phyloP scores from a whole-genome alignment of 2,329 filamentous ascomycete genomes.

The Incumbomyces delicatus region DNA sequence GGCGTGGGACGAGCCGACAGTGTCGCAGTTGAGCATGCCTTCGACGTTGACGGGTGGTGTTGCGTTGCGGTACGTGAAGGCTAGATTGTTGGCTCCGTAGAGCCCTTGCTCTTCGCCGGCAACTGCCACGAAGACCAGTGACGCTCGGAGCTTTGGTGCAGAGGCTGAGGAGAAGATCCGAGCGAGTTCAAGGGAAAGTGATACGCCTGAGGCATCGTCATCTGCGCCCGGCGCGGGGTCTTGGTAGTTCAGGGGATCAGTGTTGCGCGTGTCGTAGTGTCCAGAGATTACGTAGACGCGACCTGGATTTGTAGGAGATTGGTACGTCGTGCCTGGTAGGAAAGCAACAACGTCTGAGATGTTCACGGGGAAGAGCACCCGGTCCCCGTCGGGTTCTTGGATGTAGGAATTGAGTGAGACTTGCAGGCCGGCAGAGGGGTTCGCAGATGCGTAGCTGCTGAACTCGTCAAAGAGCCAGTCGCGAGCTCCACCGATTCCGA shows the following conservation, averaged over 20 bases:
- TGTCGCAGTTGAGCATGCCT: conserved; percentile 50
- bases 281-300: conserved; percentile 46
- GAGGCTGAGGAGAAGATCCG: conserved; percentile 35
- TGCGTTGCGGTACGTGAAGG: conserved; percentile 43
- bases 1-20: conserved; percentile 43
- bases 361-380: conserved; percentile 42
- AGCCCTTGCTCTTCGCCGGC: conserved; percentile 50
- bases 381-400: conserved; percentile 34
- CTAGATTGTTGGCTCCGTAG: conserved; percentile 43
- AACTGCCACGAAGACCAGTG: conserved; percentile 48
- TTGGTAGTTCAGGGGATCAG: conserved; percentile 42
- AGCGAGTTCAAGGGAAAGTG: conserved; percentile 47
- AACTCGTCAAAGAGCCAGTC: conserved; percentile 48
- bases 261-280: conserved; percentile 46
- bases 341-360: conserved; percentile 47
- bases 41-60: conserved; percentile 41
- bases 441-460: conserved; percentile 36
- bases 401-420: conserved; percentile 44
- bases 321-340: conserved; percentile 34
- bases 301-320: conserved; percentile 29
- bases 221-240: conserved; percentile 48
- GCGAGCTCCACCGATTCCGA: conserved; percentile 47
- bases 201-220: conserved; percentile 48
- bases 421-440: conserved; percentile 39
- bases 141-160: conserved; percentile 38